Evolutionary conservation across 2,329 filamentous ascomycete species (phyloP).

Genomic region (Neospermospora avenae): DNA sequence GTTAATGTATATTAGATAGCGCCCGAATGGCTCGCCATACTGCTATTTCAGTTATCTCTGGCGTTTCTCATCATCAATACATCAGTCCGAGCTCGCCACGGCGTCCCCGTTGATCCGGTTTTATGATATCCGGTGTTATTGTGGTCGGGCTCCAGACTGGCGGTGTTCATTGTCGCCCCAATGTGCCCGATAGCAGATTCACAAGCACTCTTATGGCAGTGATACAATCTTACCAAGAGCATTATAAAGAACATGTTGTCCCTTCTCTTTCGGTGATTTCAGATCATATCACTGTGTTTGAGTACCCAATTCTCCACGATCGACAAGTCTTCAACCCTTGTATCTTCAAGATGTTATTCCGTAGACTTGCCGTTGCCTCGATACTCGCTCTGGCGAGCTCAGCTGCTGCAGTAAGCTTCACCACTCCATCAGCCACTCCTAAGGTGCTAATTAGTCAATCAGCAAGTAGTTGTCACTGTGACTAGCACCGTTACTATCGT

Average conservation of each 20-base stretch:
- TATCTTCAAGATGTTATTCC: constrained; percentile 9
- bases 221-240: background rate
- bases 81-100: background rate
- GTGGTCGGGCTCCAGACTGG: background rate
- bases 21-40: background rate
- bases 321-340: background rate
- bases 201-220: background rate
- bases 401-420: constrained; percentile 5
- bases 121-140: background rate
- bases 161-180: background rate
- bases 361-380: constrained; percentile 8
- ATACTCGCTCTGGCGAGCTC: constrained; percentile 11
- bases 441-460: background rate
- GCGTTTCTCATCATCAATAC: background rate
- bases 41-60: background rate
- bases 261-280: background rate
- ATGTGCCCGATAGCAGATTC: background rate
- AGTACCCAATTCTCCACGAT: background rate
- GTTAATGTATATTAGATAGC: background rate
- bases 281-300: background rate
- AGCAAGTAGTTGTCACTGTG: constrained; percentile 18
- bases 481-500: constrained; percentile 7
- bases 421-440: background rate
- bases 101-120: background rate
- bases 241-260: background rate